Evolutionary conservation across 2,329 filamentous ascomycete genomes (phyloP).

Genomic region (Colletotrichum musae): DNA sequence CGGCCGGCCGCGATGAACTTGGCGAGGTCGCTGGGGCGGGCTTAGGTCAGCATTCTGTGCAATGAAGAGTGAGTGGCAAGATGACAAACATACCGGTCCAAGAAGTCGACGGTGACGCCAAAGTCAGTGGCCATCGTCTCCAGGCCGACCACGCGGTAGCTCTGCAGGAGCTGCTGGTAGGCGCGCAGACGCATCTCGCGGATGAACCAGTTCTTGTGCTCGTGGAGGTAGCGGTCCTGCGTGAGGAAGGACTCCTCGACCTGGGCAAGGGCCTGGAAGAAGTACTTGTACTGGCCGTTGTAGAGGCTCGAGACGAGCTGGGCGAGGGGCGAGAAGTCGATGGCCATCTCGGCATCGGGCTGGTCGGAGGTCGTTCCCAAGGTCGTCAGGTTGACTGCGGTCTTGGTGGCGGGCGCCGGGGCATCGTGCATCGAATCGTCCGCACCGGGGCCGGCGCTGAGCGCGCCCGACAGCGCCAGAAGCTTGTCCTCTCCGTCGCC

Average conservation of each 20-base stretch:
- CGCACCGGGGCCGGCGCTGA: conserved; percentile 85
- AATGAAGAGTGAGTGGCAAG: not conserved
- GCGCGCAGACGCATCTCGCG: conserved; percentile 97
- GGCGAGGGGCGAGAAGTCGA: conserved; percentile 91
- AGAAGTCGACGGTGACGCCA: conserved; percentile 95
- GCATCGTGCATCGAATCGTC: conserved; percentile 80
- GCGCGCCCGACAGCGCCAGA: conserved; percentile 82
- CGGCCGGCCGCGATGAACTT: conserved; percentile 96
- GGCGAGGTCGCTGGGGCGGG: conserved; percentile 81
- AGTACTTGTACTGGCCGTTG: conserved; percentile 92
- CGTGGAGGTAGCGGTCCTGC: conserved; percentile 93
- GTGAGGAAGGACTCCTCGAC: conserved; percentile 96
- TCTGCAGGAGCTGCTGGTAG: conserved; percentile 97
- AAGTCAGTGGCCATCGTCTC: conserved; percentile 98
- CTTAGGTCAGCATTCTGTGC: conserved; percentile 9
- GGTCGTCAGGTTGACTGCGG: conserved; percentile 89
- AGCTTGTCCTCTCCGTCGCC: conserved; percentile 92
- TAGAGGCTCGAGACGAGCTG: conserved; percentile 93
- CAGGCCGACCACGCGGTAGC: conserved; percentile 96
- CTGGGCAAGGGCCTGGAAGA: conserved; percentile 89
- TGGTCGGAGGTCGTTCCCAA: conserved; percentile 79
- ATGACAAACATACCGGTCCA: conserved; percentile 81
- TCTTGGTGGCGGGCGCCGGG: conserved; percentile 63
- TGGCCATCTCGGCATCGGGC: conserved; percentile 82
- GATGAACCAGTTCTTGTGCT: conserved; percentile 98